A percentile compares a stretch with the other conserved stretches of the same genome.
phyloP scores from a whole-genome alignment of 2,329 filamentous ascomycete genomes.

The Rosellinia necatrix region DNA sequence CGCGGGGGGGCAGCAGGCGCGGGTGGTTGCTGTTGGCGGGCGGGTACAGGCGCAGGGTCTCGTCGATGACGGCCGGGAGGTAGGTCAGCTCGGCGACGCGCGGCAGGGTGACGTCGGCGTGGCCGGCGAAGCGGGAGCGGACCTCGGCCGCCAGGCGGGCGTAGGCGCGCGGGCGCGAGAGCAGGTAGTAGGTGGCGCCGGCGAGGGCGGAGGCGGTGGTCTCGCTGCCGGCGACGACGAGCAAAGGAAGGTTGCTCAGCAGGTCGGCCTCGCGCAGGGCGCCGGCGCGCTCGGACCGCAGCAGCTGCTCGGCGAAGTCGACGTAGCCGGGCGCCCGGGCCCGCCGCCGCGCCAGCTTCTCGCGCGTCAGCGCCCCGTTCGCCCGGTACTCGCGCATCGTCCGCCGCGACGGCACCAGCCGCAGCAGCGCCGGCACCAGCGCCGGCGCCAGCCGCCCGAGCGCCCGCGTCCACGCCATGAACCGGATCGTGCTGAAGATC shows the following conservation, averaged over 20 bases:
- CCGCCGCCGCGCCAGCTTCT: too few species aligned
- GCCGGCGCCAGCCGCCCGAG: too few species aligned
- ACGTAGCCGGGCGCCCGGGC: too few species aligned
- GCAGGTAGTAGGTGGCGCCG: constrained; percentile 44
- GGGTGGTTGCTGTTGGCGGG: constrained; percentile 39
- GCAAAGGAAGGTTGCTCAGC: constrained; percentile 31
- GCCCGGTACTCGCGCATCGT: too few species aligned
- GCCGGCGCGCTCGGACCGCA: too few species aligned
- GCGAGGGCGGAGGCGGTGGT: constrained; percentile 52
- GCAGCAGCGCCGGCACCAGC: too few species aligned
- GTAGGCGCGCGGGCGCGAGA: constrained; percentile 43
- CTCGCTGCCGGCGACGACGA: constrained; percentile 52
- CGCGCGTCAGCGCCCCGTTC: too few species aligned
- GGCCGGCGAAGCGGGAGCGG: constrained; percentile 44
- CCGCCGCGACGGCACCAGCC: too few species aligned
- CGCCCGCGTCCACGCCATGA: too few species aligned
- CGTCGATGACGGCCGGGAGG: constrained; percentile 44
- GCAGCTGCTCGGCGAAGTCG: too few species aligned
- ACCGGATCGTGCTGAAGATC: too few species aligned
- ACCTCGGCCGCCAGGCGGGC: constrained; percentile 48
- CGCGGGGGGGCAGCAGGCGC: constrained; percentile 29
- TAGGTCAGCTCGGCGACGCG: constrained; percentile 38
- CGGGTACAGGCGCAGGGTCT: constrained; percentile 44
- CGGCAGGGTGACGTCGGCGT: constrained; percentile 41
- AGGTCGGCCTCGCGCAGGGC: too few species aligned